A percentile compares a stretch with the other conserved stretches of the same genome.
Evolutionary conservation across 495 filamentous ascomycete species (phyloP).

Genomic region (Talaromyces liani): DNA sequence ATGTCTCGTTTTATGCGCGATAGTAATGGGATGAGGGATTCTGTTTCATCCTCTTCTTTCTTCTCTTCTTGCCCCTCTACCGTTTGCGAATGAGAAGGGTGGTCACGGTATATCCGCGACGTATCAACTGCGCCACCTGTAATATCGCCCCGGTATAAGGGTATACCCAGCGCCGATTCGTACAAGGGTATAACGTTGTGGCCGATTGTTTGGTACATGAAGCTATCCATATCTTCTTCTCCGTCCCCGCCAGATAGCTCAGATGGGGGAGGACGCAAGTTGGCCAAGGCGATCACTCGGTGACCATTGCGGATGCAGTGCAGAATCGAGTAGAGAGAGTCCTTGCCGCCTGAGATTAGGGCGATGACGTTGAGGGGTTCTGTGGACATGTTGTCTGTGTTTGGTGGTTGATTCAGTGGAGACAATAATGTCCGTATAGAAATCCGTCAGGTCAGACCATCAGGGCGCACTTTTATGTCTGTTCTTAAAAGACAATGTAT

Average conservation of each 20-base stretch:
- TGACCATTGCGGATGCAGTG: constrained; percentile 86
- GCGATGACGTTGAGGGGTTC: constrained; percentile 69
- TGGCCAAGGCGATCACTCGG: constrained; percentile 78
- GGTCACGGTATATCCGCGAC: constrained; percentile 46
- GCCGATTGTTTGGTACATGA: constrained; percentile 98
- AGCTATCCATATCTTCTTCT: constrained; percentile 77
- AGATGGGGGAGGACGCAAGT: constrained; percentile 57
- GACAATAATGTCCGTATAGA: not conserved
- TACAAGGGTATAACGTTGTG: constrained; percentile 84
- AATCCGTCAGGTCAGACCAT: not conserved
- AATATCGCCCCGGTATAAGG: constrained; percentile 73
- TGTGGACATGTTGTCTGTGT: not conserved
- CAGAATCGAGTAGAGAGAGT: constrained; percentile 87
- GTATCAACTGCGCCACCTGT: constrained; percentile 57
- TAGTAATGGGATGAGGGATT: constrained; percentile 72
- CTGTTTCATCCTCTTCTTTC: constrained; percentile 66
- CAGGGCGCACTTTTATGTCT: not conserved
- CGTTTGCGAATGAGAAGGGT: not conserved
- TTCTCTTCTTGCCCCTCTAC: constrained; percentile 3
- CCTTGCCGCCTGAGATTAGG: constrained; percentile 92
- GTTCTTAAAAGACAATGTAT: not conserved
- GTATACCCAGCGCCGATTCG: constrained; percentile 63
- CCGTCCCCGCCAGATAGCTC: not conserved
- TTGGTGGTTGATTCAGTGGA: not conserved
- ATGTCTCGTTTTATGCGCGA: constrained; percentile 50